These are phyloP conservation scores for Oenanthe javanica DNA, from an alignment of 140 eudicot genomes.

Conservation along the genomic window DNA sequence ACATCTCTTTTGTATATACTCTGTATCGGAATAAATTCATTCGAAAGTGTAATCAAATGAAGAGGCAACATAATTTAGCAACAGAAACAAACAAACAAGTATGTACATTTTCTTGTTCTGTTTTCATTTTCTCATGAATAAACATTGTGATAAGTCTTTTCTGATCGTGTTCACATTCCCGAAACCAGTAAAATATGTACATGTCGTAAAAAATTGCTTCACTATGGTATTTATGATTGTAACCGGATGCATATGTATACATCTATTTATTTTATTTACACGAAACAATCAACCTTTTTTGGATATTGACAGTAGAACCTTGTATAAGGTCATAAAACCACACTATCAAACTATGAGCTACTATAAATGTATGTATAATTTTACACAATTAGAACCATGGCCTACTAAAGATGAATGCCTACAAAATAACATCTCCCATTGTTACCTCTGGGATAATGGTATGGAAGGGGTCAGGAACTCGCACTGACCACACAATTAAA, in stretches of 20 bases:
- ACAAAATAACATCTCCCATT: conserved; percentile 4
- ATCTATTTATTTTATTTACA: neutral
- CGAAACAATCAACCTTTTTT: neutral
- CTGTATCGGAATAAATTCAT: neutral
- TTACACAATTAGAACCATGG: neutral
- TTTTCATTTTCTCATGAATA: neutral
- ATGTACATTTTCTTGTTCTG: neutral
- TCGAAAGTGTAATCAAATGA: neutral
- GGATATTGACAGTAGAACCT: neutral
- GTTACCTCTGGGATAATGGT: conserved; percentile 7
- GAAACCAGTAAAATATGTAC: neutral
- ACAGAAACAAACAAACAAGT: neutral
- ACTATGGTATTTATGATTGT: neutral
- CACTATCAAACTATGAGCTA: conserved; percentile 8
- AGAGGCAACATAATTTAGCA: neutral
- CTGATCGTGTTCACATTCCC: too few relatives aligned
- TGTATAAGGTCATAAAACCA: neutral
- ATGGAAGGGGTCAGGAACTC: conserved; percentile 25
- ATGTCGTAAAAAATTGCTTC: neutral
- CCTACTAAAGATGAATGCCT: conserved; percentile 8
- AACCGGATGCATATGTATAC: neutral
- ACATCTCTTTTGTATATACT: neutral
- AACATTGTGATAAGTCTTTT: neutral
- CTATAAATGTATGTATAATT: conserved; percentile 10
- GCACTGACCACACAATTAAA: conserved; percentile 31